phyloP scores from a whole-genome alignment of 2,329 filamentous ascomycete genomes.

The Aureobasidium sp. region DNA sequence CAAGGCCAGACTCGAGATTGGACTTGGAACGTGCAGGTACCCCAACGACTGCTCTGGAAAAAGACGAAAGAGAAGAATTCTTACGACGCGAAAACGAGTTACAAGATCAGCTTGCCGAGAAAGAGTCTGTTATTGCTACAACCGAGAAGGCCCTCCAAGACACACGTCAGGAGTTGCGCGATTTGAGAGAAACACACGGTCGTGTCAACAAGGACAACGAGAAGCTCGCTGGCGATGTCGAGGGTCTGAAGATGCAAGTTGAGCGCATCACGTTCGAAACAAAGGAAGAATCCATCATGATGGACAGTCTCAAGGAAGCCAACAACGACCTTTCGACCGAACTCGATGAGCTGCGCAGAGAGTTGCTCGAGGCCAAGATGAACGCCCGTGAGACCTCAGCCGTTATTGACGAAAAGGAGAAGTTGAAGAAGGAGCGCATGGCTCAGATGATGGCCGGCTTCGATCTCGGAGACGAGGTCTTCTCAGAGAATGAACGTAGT shows the following conservation, averaged over 20 bases:
- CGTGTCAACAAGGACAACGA: conserved; percentile 87
- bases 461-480: conserved; percentile 83
- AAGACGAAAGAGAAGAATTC: conserved; percentile 96
- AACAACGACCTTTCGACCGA: conserved; percentile 88
- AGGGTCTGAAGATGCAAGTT: conserved; percentile 92
- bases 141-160: conserved; percentile 74
- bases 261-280: conserved; percentile 93
- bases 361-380: conserved; percentile 92
- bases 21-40: conserved; percentile 74
- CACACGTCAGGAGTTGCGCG: conserved; percentile 74
- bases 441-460: conserved; percentile 99
- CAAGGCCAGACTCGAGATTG: conserved; percentile 53
- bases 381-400: conserved; percentile 87
- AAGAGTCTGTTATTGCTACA: conserved; percentile 69
- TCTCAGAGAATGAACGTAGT: conserved; percentile 83
- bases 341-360: conserved; percentile 91
- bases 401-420: conserved; percentile 91
- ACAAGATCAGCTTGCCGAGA: conserved; percentile 92
- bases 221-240: conserved; percentile 71
- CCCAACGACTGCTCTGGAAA: conserved; percentile 79
- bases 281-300: conserved; percentile 94
- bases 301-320: conserved; percentile 94
- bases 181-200: conserved; percentile 76
- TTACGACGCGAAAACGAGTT: conserved; percentile 90
- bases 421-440: conserved; percentile 98